Conservation (phyloP, 257 asterid species). For the Nicotiana otophora region DNA sequence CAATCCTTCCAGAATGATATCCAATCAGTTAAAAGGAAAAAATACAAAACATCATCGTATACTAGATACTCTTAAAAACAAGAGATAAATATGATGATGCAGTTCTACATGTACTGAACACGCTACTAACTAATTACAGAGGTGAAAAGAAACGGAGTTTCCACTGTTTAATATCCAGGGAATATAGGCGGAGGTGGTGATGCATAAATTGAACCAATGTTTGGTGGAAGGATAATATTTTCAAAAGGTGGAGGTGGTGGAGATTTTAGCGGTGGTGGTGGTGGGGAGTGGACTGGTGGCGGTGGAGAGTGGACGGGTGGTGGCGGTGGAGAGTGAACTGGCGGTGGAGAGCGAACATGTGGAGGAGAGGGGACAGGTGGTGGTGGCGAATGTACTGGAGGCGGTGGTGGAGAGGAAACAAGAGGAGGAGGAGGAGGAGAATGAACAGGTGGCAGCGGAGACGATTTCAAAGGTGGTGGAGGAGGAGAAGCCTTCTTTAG, state of each 20-base stretch:
- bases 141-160: neutral
- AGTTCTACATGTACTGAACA: neutral
- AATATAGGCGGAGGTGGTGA: constrained; percentile 16
- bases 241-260: constrained; percentile 2
- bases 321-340: neutral
- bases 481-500: neutral
- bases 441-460: neutral
- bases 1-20: neutral
- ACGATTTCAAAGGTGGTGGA: neutral
- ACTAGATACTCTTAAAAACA: neutral
- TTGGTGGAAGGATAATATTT: constrained; percentile 3
- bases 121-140: neutral
- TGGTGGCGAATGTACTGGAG: neutral
- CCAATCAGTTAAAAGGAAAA: neutral
- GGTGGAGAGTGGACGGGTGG: neutral
- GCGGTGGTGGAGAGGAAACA: neutral
- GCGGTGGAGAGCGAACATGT: neutral
- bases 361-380: neutral
- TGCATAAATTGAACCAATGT: constrained; percentile 12
- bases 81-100: neutral
- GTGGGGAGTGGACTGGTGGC: neutral
- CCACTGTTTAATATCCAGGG: constrained; percentile 11
- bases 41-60: neutral
- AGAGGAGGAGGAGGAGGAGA: neutral
- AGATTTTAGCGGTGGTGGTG: neutral